A percentile compares a stretch with the other conserved stretches of the same genome.
phyloP scores from a whole-genome alignment of 805 yeast species.

The Candida dendrica region DNA sequence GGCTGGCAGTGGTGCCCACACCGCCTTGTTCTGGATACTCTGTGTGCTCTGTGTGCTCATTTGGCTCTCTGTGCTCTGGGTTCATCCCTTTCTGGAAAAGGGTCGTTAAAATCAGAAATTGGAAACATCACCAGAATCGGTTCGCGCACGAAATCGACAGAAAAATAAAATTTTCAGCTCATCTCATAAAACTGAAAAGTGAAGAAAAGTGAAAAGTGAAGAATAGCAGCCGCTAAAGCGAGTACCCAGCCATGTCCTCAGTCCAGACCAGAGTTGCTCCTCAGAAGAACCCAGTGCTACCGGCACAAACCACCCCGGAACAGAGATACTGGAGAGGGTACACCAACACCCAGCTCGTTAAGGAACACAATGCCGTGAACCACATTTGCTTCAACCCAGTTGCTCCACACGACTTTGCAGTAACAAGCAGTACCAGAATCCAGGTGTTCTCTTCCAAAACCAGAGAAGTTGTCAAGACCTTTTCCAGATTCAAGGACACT shows the following conservation, averaged over 20 bases:
- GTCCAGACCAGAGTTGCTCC: constrained; percentile 56
- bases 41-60: too few relatives aligned
- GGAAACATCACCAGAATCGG: neutral
- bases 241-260: constrained; percentile 54
- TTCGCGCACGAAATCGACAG: neutral
- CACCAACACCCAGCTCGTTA: constrained; percentile 77
- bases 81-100: neutral
- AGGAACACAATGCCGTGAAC: constrained; percentile 87
- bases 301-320: constrained; percentile 84
- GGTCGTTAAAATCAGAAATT: neutral
- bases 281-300: constrained; percentile 66
- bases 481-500: constrained; percentile 81
- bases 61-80: too few relatives aligned
- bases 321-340: constrained; percentile 92
- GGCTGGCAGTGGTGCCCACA: constrained; percentile 61
- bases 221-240: neutral
- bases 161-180: neutral
- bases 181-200: neutral
- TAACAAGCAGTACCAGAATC: constrained; percentile 84
- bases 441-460: constrained; percentile 94
- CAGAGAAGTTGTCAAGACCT: constrained; percentile 81
- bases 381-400: constrained; percentile 84
- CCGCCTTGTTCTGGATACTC: too few relatives aligned
- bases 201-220: neutral
- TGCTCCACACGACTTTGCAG: constrained; percentile 86